Percentiles rank a stretch among this genome's conserved stretches.
phyloP scores from a whole-genome alignment of 1,139 yeast species.

The Suhomyces bolitotheri region DNA sequence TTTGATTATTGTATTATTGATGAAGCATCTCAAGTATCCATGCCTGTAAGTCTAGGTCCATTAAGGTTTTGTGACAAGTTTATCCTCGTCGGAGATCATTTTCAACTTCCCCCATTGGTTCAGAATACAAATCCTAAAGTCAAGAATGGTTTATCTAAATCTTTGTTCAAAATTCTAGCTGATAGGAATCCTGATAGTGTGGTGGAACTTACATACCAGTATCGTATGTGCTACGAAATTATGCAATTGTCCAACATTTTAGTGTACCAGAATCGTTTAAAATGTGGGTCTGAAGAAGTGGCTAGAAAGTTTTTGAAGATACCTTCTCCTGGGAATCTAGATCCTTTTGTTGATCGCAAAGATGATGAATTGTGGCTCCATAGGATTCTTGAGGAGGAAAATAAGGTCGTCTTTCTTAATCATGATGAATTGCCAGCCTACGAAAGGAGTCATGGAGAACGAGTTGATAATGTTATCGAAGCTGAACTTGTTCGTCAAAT shows the following conservation, averaged over 20 bases:
- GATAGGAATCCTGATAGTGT: slow-evolving; percentile 72
- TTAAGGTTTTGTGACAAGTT: slow-evolving; percentile 74
- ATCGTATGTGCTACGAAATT: slow-evolving; percentile 89
- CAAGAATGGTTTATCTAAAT: slow-evolving; percentile 66
- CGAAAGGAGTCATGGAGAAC: slow-evolving; percentile 63
- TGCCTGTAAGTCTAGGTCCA: slow-evolving; percentile 92
- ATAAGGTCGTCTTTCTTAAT: slow-evolving; percentile 71
- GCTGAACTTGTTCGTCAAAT: slow-evolving; percentile 64
- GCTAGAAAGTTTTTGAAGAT: slow-evolving; percentile 56
- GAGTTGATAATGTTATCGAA: slow-evolving; percentile 71
- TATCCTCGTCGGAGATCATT: slow-evolving; percentile 91
- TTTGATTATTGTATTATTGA: slow-evolving; percentile 95
- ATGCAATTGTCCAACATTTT: slow-evolving; percentile 80
- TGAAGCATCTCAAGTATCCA: slow-evolving; percentile 93
- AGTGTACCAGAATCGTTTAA: slow-evolving; percentile 71
- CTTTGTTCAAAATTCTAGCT: slow-evolving; percentile 73
- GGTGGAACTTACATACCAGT: slow-evolving; percentile 75
- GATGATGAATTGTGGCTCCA: slow-evolving; percentile 32
- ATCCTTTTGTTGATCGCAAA: slow-evolving; percentile 14
- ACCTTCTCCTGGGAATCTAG: slow-evolving; percentile 34
- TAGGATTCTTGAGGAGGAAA: slow-evolving; percentile 30
- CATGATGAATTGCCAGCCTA: slow-evolving; percentile 66
- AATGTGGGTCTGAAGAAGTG: slow-evolving; percentile 69
- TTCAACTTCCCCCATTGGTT: slow-evolving; percentile 86
- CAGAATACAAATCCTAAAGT: slow-evolving; percentile 57